A percentile compares a stretch with the other conserved stretches of the same genome.
Conservation (phyloP, 108 stramenopile species). For the Pseudonitzschia multiseries region DNA sequence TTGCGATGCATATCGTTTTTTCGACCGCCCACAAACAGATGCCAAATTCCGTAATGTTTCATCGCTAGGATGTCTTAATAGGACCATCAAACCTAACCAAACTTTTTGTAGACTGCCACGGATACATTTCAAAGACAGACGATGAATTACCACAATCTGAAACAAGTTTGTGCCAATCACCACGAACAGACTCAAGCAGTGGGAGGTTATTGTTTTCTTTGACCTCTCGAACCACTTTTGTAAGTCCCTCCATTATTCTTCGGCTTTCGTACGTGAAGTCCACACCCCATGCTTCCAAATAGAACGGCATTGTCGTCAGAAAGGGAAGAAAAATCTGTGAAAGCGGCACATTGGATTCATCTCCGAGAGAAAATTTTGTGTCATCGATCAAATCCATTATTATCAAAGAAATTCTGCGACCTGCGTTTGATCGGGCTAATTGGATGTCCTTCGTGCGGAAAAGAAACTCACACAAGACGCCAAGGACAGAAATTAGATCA, state of each 20-base stretch:
- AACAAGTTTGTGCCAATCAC: neutral
- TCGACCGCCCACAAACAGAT: slow-evolving; percentile 41
- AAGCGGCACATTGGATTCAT: neutral
- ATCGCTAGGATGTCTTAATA: slow-evolving; percentile 46
- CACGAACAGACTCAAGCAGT: neutral
- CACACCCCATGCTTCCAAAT: slow-evolving; percentile 27
- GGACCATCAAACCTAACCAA: slow-evolving; percentile 46
- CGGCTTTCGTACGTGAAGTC: slow-evolving; percentile 31
- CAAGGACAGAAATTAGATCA: neutral
- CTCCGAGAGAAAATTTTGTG: neutral
- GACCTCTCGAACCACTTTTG: slow-evolving; percentile 1
- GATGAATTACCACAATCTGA: neutral
- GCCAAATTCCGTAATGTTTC: slow-evolving; percentile 34
- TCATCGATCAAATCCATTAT: slow-evolving; percentile 13
- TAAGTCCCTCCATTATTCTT: slow-evolving; percentile 16
- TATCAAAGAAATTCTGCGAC: slow-evolving; percentile 21
- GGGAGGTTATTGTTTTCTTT: neutral
- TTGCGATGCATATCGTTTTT: slow-evolving; percentile 6
- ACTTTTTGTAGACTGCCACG: slow-evolving; percentile 48
- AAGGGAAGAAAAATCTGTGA: slow-evolving; percentile 1
- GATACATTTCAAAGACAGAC: slow-evolving; percentile 59
- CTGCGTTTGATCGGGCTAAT: slow-evolving; percentile 23
- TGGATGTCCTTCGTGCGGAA: neutral
- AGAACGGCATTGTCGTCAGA: slow-evolving; percentile 1
- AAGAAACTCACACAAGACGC: neutral